Evolutionary conservation across 139 green algal genomes (phyloP).

Genomic region (Nannochloris sp.): DNA sequence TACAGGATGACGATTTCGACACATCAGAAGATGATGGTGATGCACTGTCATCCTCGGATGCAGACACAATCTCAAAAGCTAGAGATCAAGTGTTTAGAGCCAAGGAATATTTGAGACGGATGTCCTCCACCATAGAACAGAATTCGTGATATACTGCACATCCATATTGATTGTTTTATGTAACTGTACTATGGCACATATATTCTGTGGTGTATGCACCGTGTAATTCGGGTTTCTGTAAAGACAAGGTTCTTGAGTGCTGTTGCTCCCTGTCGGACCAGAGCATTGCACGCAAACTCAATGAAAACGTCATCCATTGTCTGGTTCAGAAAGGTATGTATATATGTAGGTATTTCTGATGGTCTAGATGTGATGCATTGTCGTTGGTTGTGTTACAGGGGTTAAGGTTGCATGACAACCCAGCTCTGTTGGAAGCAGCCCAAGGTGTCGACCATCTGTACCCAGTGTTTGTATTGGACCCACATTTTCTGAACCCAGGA

Average conservation of each 20-base stretch:
- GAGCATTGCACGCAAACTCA: no score
- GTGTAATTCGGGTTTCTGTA: no score
- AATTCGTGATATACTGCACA: neutral
- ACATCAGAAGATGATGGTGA: slow-evolving; percentile 8
- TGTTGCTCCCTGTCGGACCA: no score
- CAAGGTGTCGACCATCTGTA: slow-evolving; percentile 43
- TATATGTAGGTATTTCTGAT: no score
- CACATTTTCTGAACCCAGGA: slow-evolving; percentile 47
- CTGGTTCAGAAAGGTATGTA: slow-evolving; percentile 1
- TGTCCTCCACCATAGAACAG: slow-evolving; percentile 9
- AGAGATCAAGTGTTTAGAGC: slow-evolving; percentile 21
- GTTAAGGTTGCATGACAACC: slow-evolving; percentile 84
- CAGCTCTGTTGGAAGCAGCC: slow-evolving; percentile 63
- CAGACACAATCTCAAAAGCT: slow-evolving; percentile 4
- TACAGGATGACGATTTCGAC: neutral
- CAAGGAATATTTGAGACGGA: slow-evolving; percentile 23
- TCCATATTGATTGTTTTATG: no score
- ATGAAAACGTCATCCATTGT: neutral
- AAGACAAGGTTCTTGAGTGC: no score
- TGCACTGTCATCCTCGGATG: slow-evolving; percentile 3
- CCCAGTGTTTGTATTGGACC: slow-evolving; percentile 82
- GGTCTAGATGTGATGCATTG: no score
- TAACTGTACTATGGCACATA: no score
- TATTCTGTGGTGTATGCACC: no score
- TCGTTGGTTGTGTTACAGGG: slow-evolving; percentile 33